These are phyloP conservation scores for Larix kaempferi DNA, from an alignment of 75 land plant species.

Conservation along the genomic window DNA sequence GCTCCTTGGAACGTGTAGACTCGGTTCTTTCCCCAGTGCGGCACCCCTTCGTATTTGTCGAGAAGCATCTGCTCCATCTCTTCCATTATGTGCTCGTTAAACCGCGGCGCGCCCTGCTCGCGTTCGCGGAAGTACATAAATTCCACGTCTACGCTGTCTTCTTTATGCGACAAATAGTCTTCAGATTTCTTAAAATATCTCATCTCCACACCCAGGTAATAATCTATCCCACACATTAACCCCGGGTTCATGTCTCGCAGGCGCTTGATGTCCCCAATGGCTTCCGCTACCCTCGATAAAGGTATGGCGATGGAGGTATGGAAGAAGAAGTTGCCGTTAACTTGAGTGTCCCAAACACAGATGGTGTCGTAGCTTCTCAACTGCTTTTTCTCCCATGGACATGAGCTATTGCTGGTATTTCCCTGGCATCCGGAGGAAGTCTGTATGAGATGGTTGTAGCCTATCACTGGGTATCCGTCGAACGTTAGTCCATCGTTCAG, in stretches of 20 bases:
- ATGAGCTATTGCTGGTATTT: not conserved
- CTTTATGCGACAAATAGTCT: constrained; percentile 7
- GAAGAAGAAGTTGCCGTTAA: constrained; percentile 15
- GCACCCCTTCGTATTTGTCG: constrained; percentile 20
- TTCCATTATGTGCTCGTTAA: constrained; percentile 22
- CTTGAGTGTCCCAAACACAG: constrained; percentile 13
- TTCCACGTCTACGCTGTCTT: constrained; percentile 20
- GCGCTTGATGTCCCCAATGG: constrained; percentile 13
- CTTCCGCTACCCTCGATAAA: not conserved
- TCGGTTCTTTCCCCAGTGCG: constrained; percentile 40
- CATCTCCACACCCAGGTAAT: constrained; percentile 13
- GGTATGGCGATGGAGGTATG: constrained; percentile 22
- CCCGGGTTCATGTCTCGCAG: constrained; percentile 10
- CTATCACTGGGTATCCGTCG: constrained; percentile 33
- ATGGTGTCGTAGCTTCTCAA: constrained; percentile 8
- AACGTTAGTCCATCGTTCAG: constrained; percentile 18
- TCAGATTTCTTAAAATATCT: constrained; percentile 7
- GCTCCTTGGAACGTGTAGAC: constrained; percentile 10
- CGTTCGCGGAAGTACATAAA: constrained; percentile 14
- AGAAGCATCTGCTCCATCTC: constrained; percentile 34
- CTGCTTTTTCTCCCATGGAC: not conserved
- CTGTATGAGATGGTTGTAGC: constrained; percentile 26
- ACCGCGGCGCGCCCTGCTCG: constrained; percentile 3
- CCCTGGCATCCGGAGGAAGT: constrained; percentile 28
- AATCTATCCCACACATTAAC: constrained; percentile 13